Percentiles rank a stretch among this genome's conserved stretches.
phyloP scores from a whole-genome alignment of 345 rosid genomes.

The Eucalyptus polybractea region DNA sequence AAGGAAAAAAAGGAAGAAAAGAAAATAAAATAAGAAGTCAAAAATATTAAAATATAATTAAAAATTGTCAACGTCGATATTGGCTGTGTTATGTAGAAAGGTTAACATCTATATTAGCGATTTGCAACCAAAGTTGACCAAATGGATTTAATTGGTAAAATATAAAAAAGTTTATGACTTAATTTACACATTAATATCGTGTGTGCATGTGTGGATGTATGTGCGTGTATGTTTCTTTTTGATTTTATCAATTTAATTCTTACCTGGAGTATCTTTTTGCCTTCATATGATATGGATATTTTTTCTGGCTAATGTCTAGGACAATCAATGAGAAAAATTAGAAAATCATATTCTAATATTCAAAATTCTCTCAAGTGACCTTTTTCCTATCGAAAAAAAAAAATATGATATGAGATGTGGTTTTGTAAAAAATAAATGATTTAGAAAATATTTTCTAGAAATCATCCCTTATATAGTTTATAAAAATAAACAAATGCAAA shows the following conservation, averaged over 20 bases:
- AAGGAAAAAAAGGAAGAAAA: too few relatives aligned
- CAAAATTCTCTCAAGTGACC: not conserved
- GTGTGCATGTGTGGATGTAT: not conserved
- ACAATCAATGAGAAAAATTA: not conserved
- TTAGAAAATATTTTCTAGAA: not conserved
- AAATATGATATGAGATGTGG: not conserved
- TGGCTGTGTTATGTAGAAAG: too few relatives aligned
- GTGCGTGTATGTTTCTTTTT: not conserved
- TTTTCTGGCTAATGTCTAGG: not conserved
- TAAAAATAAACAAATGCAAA: not conserved
- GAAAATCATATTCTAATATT: not conserved
- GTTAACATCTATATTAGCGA: fast-evolving
- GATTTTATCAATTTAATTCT: not conserved
- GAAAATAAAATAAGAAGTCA: too few relatives aligned
- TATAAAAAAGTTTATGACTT: too few relatives aligned
- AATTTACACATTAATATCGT: too few relatives aligned
- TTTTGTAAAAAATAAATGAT: not conserved
- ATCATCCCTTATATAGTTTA: not conserved
- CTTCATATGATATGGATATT: not conserved
- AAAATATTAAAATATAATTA: too few relatives aligned
- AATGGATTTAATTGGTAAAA: too few relatives aligned
- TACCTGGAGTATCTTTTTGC: not conserved
- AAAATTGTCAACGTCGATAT: too few relatives aligned
- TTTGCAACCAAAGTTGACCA: too few relatives aligned
- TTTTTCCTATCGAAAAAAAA: not conserved